These are phyloP conservation scores for Macrophomina phaseolina DNA, from an alignment of 2,329 filamentous ascomycete genomes.

Conservation along the genomic window DNA sequence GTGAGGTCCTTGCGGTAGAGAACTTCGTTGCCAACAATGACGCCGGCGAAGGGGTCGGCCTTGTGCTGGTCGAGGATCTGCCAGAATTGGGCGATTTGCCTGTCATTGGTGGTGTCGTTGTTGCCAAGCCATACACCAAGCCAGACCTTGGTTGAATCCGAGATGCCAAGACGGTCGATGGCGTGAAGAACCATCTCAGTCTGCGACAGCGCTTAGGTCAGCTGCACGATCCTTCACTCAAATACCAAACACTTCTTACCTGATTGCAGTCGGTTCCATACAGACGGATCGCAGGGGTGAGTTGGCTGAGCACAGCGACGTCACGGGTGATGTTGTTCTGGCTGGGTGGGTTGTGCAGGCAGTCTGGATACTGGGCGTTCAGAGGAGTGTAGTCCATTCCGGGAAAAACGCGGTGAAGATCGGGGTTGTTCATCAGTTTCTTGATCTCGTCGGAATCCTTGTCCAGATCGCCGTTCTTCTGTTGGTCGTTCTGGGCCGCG, in stretches of 20 bases:
- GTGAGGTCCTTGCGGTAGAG: slow-evolving; percentile 71
- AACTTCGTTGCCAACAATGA: slow-evolving; percentile 69
- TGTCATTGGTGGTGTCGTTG: slow-evolving; percentile 80
- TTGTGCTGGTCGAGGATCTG: slow-evolving; percentile 75
- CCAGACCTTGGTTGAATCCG: slow-evolving; percentile 81
- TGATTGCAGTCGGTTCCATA: slow-evolving; percentile 99
- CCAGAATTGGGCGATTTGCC: slow-evolving; percentile 86
- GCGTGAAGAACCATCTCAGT: slow-evolving; percentile 91
- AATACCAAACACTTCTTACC: slow-evolving; percentile 28
- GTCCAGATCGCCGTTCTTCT: slow-evolving; percentile 71
- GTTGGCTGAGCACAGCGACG: slow-evolving; percentile 84
- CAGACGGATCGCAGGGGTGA: slow-evolving; percentile 85
- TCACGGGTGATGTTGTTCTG: slow-evolving; percentile 96
- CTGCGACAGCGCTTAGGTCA: slow-evolving; percentile 17
- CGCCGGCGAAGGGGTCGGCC: slow-evolving; percentile 62
- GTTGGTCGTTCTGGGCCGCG: slow-evolving; percentile 62
- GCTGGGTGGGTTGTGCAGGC: slow-evolving; percentile 75
- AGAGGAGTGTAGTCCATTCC: slow-evolving; percentile 95
- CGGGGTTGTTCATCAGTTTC: slow-evolving; percentile 75
- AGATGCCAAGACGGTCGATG: slow-evolving; percentile 74
- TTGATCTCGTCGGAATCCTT: slow-evolving; percentile 81
- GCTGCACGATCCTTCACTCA: not conserved
- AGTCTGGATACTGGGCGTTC: slow-evolving; percentile 88
- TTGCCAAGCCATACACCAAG: slow-evolving; percentile 90
- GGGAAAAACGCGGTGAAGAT: slow-evolving; percentile 91